Evolutionary conservation across 805 yeast species (phyloP), one percentile per base, ranked within the genome.

Genomic region (Candida sanyiensis): DNA sequence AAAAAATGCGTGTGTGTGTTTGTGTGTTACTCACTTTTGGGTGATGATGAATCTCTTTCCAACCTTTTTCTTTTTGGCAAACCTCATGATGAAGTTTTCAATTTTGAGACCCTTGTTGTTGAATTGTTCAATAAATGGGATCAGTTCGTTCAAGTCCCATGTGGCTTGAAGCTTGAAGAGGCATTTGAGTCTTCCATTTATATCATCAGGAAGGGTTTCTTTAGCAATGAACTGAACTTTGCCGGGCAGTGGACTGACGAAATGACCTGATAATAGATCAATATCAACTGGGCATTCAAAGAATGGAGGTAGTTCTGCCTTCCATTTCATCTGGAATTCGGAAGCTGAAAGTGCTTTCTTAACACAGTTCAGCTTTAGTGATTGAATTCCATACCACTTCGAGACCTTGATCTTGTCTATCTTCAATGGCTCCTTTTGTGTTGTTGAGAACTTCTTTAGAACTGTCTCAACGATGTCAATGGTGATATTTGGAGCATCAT

Each of bases 241-340:
- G 5, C 64, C 67, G 1, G 62, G 58, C 2, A 55, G 44, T 5
- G 83, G 80, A 16, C 69, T 62, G 27, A 65, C 71, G 51, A 60
- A 81, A 50, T 69, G 50, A 1, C 94, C 95, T 22, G 61, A 50
- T 15, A 86, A 62, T 46, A 73, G 59, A 4, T 61, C 54, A 12
- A 83, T 46, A 40, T 77, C 80, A 12, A 83, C 64, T 15, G 80
- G 72, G 29, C 80, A 72, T 35, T 72, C 76, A 62, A 76, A 71
- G 57, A 75, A 71, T 7, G 76, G 71, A 2, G 93, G 89, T 29
- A 84, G 66, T 6, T 70, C 62, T 2, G 78, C 64, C 49, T 77
- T 75, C 78, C 89, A 75, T 37, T 72, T 70, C 35, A 83, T 67
- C 43, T 79, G 50, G 51, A 87, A 75, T 42, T 81, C 86, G 28